Conservation (phyloP, 148 eudicot genomes). For the Amaranthus palmeri region DNA sequence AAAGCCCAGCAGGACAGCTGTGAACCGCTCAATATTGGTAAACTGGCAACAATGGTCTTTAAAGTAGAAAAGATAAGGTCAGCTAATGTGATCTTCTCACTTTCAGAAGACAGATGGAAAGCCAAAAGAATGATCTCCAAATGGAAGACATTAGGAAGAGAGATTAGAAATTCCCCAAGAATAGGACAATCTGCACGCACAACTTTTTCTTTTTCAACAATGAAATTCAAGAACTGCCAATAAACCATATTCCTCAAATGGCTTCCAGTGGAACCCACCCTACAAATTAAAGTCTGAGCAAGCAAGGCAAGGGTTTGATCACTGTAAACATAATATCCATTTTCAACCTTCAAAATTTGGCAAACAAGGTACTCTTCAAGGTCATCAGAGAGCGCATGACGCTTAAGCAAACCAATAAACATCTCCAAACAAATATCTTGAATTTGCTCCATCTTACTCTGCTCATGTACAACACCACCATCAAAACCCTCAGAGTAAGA, state of each 20-base stretch:
- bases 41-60: conserved; percentile 36
- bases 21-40: conserved; percentile 34
- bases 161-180: conserved; percentile 49
- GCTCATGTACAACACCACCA: conserved; percentile 45
- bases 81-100: conserved; percentile 59
- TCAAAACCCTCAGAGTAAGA: conserved; percentile 55
- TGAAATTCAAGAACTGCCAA: conserved; percentile 48
- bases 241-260: conserved; percentile 62
- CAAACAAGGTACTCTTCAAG: conserved; percentile 73
- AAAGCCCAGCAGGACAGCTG: conserved; percentile 86
- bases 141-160: conserved; percentile 80
- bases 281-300: conserved; percentile 56
- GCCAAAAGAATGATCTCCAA: conserved; percentile 88
- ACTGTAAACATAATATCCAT: conserved; percentile 67
- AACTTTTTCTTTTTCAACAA: conserved; percentile 52
- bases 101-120: conserved; percentile 82
- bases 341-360: conserved; percentile 57
- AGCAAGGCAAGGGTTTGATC: conserved; percentile 79
- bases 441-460: conserved; percentile 50
- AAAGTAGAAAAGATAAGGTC: conserved; percentile 51
- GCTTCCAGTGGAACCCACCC: conserved; percentile 64
- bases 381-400: conserved; percentile 47
- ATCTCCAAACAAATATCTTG: conserved; percentile 74
- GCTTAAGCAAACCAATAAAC: conserved; percentile 55
- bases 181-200: conserved; percentile 34